Base-by-base conservation (phyloP, 106 monocot species). In the Phalaenopsis aphrodite region DNA sequence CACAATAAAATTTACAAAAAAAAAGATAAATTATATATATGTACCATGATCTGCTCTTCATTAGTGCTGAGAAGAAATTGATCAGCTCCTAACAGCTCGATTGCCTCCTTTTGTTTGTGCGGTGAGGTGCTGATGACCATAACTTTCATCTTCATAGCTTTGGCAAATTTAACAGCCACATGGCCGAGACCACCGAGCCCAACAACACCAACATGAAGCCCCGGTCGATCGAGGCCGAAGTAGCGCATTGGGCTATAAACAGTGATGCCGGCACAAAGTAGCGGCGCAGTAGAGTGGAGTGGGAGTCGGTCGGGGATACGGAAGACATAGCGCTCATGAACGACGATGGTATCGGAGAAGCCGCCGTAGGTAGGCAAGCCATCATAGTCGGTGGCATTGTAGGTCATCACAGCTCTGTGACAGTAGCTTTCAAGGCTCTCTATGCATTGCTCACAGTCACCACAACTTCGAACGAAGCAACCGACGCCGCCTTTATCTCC, bases 151-250 rank as follows among this genome's bases (percentile, higher is more conserved):
- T 92, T 92, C 73, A 95, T 84, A 5, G 92, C 90, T 87, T 92
- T 93, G 4, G 72, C 95, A 56, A 93, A 93, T 83, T 89, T 92
- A 8, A 95, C 90, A 0, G 95, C 95, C 1, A 95, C 89, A 42
- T 95, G 95, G 9, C 95, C 95, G 4, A 95, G 87, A 2, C 95
- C 93, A 1, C 95, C 92, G 12, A 95, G 86, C 17, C 92, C 93
- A 6, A 89, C 90, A 1, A 91, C 87, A 1, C 95, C 93, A 0
- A 95, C n/a, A 84, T 79, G 93, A 55, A 88, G 91, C 11, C 93
- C 91, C 10, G 85, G 72, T 17, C 66, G 75, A 66, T 89, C 80
- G 10, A 95, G 81, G 2, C 87, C 95, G 45, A 81, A 84, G 21
- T 80, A 15, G 80, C 85, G 89, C 95, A 95, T 91, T 21, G 95